Evolutionary conservation across 2,329 filamentous ascomycete species (phyloP).

Genomic region (Botrytis aclada): DNA sequence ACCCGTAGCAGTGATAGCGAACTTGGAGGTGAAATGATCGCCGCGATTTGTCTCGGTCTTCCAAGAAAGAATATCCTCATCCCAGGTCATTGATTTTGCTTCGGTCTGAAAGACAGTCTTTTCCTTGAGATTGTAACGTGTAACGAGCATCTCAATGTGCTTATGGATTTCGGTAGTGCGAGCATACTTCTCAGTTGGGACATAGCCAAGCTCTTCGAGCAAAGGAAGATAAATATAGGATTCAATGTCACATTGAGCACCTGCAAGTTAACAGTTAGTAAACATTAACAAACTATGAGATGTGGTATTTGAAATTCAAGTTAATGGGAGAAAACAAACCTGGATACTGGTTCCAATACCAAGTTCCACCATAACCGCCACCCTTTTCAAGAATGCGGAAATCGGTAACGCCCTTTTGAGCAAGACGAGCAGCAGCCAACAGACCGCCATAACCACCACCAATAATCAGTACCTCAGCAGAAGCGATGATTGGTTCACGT

Average conservation of each 20-base stretch:
- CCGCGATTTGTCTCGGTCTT: constrained; percentile 49
- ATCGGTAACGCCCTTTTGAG: constrained; percentile 45
- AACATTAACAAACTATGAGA: constrained; percentile 45
- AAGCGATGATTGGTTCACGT: constrained; percentile 11
- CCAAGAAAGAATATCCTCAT: constrained; percentile 52
- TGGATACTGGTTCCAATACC: constrained; percentile 55
- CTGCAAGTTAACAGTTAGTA: constrained; percentile 58
- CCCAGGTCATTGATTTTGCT: constrained; percentile 53
- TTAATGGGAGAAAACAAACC: constrained; percentile 42
- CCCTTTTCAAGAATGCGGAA: constrained; percentile 43
- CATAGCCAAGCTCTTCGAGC: constrained; percentile 32
- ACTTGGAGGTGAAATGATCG: constrained; percentile 53
- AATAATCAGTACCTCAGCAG: constrained; percentile 39
- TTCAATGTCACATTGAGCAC: constrained; percentile 20
- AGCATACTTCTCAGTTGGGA: constrained; percentile 54
- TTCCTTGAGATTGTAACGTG: constrained; percentile 52
- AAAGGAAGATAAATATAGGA: constrained; percentile 20
- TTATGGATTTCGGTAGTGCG: constrained; percentile 58
- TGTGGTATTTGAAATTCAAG: neutral
- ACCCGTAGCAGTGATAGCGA: constrained; percentile 56
- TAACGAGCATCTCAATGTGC: constrained; percentile 52
- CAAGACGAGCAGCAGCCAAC: constrained; percentile 43
- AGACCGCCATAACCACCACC: constrained; percentile 42
- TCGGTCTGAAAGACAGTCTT: constrained; percentile 57
- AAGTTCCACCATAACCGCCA: constrained; percentile 46